Percentiles rank a stretch among this genome's conserved stretches.
Conservation (phyloP, 345 rosid species). For the Camelina sativa region DNA sequence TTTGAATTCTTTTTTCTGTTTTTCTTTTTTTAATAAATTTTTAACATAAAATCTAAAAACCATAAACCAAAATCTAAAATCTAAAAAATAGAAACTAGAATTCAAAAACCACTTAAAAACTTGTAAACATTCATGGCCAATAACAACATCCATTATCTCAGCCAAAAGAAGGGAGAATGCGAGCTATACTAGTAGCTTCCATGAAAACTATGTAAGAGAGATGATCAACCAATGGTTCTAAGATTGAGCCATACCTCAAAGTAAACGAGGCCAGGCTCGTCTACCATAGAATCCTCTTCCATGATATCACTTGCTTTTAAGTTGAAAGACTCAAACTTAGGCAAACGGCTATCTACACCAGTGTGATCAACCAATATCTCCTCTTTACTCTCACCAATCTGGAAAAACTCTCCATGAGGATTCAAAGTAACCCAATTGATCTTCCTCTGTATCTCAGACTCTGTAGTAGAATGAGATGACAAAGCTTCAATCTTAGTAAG, state of each 20-base stretch:
- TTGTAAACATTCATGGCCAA: no score
- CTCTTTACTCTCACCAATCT: constrained; percentile 40
- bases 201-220: not conserved
- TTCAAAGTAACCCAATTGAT: constrained; percentile 91
- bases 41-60: no score
- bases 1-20: no score
- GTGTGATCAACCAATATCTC: constrained; percentile 27
- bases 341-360: constrained; percentile 48
- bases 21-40: no score
- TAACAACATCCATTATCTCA: not conserved
- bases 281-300: constrained; percentile 88
- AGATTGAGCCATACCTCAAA: constrained; percentile 66
- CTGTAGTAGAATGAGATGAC: constrained; percentile 41
- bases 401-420: constrained; percentile 70
- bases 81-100: no score
- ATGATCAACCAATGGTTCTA: not conserved
- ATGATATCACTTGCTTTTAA: constrained; percentile 70
- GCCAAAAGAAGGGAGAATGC: not conserved
- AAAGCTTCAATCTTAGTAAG: constrained; percentile 60
- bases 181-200: not conserved
- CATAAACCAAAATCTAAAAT: no score
- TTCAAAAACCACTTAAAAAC: no score
- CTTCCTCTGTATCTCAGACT: constrained; percentile 68
- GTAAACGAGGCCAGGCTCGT: constrained; percentile 79
- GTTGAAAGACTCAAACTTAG: constrained; percentile 68